Evolutionary conservation across 2,329 filamentous ascomycete genomes (phyloP), one percentile per base, ranked within the genome.

Genomic region (Mycosphaerella sp.): DNA sequence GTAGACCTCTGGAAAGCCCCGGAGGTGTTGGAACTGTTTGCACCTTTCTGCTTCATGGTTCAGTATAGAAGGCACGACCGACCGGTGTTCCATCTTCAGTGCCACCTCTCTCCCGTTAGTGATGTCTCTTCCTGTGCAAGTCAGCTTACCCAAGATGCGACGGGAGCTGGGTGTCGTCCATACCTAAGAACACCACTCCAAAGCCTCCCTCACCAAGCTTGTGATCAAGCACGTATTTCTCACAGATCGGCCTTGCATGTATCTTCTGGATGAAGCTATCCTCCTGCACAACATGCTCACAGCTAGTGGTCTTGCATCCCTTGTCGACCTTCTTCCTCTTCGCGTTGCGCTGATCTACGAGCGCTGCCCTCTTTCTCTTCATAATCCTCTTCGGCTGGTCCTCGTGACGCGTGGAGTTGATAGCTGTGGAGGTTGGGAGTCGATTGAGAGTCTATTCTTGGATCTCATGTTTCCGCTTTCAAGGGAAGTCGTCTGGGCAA

Each of bases 171-270:
- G 37, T 41, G 34, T 25, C 16, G 27, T n/a, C 30, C 34, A 35
- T 46, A 51, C 49, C 49, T 9, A 51, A 27, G 28, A 40, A 46
- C 6, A 46, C 49, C 6, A 34, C 17, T 41, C 49, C 36, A 21
- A 51, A 51, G 41, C 49, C 49, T 18, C 27, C 49, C 16, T 45
- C 27, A 25, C 37, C 25, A 14, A 51, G 41, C 43, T 51, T 51
- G 17, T 41, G 14, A 25, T 17, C 21, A 10, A 51, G 49, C 36
- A 40, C 12, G 41, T 46, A 51, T 25, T 30, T 32, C 35, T 14
- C 21, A 17, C 37, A 25, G 4, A 36, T 27, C 30, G 18, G 46
- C 32, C 28, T 27, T 13, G 40, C 28, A 27, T 36, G 17, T 9
- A 43, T 43, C 27, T 49, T 43, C 28, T 6, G 13, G 2, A 43